Percentiles rank a stretch among this genome's conserved stretches.
These are phyloP conservation scores for Salix purpurea DNA, from an alignment of 345 rosid species.

Conservation along the genomic window DNA sequence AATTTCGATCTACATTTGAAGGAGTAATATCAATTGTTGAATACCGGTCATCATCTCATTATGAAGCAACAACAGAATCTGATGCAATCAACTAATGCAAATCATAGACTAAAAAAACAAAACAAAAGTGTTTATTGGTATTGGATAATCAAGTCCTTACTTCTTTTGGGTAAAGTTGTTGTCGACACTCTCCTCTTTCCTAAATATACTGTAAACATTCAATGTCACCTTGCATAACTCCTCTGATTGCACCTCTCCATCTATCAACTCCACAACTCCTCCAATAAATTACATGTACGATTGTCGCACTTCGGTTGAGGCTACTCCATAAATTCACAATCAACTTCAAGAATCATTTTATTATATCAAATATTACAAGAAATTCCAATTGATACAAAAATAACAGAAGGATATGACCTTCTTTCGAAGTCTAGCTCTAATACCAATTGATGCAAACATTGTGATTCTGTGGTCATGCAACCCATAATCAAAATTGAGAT, in stretches of 20 bases:
- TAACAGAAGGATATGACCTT: too few relatives aligned
- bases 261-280: conserved; percentile 66
- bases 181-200: conserved; percentile 33
- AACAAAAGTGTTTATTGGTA: too few relatives aligned
- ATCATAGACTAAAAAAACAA: too few relatives aligned
- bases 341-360: neutral
- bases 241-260: conserved; percentile 70
- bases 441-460: too few relatives aligned
- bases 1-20: too few relatives aligned
- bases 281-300: conserved; percentile 72
- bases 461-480: too few relatives aligned
- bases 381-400: neutral
- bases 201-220: conserved; percentile 49
- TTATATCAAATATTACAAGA: neutral
- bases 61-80: too few relatives aligned
- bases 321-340: conserved; percentile 38
- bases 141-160: conserved; percentile 23
- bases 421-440: too few relatives aligned
- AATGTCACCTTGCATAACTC: conserved; percentile 70
- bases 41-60: too few relatives aligned
- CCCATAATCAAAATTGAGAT: too few relatives aligned
- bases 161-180: conserved; percentile 38
- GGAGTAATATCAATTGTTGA: too few relatives aligned
- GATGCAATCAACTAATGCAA: too few relatives aligned
- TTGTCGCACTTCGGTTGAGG: conserved; percentile 73